Base-by-base conservation (phyloP, 345 rosid genomes). In the Moringa oleifera region DNA sequence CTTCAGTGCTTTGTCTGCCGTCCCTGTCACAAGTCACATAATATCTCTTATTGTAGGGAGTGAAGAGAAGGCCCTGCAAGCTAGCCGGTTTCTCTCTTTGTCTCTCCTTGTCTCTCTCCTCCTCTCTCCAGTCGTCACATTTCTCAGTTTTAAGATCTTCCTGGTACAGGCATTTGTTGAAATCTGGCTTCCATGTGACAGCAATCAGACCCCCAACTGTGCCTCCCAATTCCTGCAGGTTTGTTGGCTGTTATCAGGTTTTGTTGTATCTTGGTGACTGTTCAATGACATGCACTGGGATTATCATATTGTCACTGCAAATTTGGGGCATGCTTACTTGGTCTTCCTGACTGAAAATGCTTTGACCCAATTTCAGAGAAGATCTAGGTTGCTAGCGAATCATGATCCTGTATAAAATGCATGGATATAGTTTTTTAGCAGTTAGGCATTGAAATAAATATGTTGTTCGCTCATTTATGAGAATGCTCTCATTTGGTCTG, bases 161-260 rank as follows among this genome's bases (percentile, higher is more conserved):
- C 4, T 68, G 67, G 31, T 71, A 61, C 73, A 88, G 97, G 85
- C 80, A 85, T 64, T 64, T 90, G 75, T 47, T 94, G 62, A 72
- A 74, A 67, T 86, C 88, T 56, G 97, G 99, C n/a, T 88, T 94
- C 64, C 96, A 90, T 58, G 96, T 88, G 49, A 83, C 90, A 71
- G 96, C 99, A 53, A 90, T 90, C 66, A 74, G 97, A 76, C 99
- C 98, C 25, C 99, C 99, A 61, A 90, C 97, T 21, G 99, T 94
- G 62, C 96, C 99, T 68, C 80, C 92, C 46, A 94, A 94, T 69
- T 90, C 92, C 60, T 94, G 97, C 97, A 85, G 97, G 97, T 93
- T 66, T 28, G 45, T 68, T 11, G 33, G 13, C 12, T 58, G n/a
- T 54, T 55, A 16, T 47, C 31, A 21, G 54, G 21, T 45, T 28